Conservation (phyloP, 2,329 filamentous ascomycete species). For the Aureobasidium sp. region DNA sequence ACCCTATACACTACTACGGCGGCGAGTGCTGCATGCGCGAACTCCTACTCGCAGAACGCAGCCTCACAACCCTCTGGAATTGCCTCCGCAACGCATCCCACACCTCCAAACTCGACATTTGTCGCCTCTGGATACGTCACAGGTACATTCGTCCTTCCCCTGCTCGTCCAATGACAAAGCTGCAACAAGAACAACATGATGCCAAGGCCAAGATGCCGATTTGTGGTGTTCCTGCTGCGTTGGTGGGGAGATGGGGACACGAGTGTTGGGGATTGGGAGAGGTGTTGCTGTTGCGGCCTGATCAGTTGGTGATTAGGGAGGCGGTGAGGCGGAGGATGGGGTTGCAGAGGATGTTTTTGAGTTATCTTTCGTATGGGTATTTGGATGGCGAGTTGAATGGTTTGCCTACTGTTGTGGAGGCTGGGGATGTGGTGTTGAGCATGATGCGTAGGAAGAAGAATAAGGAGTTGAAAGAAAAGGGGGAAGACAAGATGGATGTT, state of each 20-base stretch:
- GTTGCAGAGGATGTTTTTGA: slow-evolving; percentile 47
- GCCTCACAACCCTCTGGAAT: slow-evolving; percentile 43
- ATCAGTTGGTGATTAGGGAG: slow-evolving; percentile 55
- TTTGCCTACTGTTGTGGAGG: slow-evolving; percentile 38
- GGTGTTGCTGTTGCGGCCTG: slow-evolving; percentile 45
- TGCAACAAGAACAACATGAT: slow-evolving; percentile 20
- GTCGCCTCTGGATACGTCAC: slow-evolving; percentile 55
- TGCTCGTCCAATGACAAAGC: neutral
- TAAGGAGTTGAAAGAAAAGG: neutral
- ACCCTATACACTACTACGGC: slow-evolving; percentile 51
- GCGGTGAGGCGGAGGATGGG: slow-evolving; percentile 45
- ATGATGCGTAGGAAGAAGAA: slow-evolving; percentile 36
- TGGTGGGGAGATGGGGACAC: slow-evolving; percentile 47
- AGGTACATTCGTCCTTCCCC: slow-evolving; percentile 35
- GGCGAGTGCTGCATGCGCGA: slow-evolving; percentile 43
- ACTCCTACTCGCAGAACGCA: slow-evolving; percentile 39
- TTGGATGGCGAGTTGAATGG: slow-evolving; percentile 48
- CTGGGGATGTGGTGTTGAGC: slow-evolving; percentile 37
- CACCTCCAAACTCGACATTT: slow-evolving; percentile 47
- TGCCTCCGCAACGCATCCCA: slow-evolving; percentile 52
- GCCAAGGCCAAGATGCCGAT: slow-evolving; percentile 29
- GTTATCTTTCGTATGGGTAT: slow-evolving; percentile 58
- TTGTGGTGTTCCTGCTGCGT: slow-evolving; percentile 45
- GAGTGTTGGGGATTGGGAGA: slow-evolving; percentile 33
- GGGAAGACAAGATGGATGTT: slow-evolving; percentile 4